Evolutionary conservation across 164 flowering plant species (phyloP).

Genomic region (Nymphaea colorata): DNA sequence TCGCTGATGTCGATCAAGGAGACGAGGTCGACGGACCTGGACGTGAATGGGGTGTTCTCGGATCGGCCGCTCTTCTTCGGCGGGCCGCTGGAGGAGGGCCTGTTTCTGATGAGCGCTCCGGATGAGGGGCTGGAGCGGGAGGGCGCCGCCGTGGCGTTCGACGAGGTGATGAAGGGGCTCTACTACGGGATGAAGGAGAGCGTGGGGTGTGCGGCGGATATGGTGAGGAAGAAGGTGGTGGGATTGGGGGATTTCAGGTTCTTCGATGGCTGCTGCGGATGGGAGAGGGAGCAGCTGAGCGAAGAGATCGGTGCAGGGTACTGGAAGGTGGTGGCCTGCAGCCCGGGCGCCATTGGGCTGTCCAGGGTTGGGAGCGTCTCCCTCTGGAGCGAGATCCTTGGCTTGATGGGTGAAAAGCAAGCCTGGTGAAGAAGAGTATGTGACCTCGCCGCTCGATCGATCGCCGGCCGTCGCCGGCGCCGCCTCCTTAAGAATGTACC

Average conservation of each 20-base stretch:
- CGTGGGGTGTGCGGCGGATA: conserved; percentile 75
- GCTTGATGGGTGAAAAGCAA: conserved; percentile 51
- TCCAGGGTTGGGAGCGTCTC: conserved; percentile 31
- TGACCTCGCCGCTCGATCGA: too few species aligned
- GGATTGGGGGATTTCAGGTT: conserved; percentile 57
- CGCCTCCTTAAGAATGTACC: too few species aligned
- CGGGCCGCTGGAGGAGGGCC: conserved; percentile 67
- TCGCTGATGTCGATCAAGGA: conserved; percentile 95
- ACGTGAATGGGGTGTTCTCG: conserved; percentile 42
- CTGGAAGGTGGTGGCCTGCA: conserved; percentile 88
- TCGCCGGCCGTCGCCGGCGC: too few species aligned
- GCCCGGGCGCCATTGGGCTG: conserved; percentile 58
- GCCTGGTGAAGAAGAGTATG: conserved; percentile 8
- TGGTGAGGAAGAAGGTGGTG: conserved; percentile 70
- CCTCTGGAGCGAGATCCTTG: conserved; percentile 71
- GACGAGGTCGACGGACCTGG: conserved; percentile 38
- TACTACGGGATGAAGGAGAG: conserved; percentile 78
- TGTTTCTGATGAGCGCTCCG: conserved; percentile 43
- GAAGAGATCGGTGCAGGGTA: conserved; percentile 80
- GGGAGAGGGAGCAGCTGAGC: conserved; percentile 66
- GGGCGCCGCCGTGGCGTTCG: conserved; percentile 59
- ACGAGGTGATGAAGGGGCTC: conserved; percentile 72
- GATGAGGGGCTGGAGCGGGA: conserved; percentile 5
- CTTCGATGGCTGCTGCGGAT: conserved; percentile 91
- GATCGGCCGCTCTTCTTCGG: conserved; percentile 70